Evolutionary conservation across 1,139 yeast genomes (phyloP).

Genomic region (Debaryomyces udenii): DNA sequence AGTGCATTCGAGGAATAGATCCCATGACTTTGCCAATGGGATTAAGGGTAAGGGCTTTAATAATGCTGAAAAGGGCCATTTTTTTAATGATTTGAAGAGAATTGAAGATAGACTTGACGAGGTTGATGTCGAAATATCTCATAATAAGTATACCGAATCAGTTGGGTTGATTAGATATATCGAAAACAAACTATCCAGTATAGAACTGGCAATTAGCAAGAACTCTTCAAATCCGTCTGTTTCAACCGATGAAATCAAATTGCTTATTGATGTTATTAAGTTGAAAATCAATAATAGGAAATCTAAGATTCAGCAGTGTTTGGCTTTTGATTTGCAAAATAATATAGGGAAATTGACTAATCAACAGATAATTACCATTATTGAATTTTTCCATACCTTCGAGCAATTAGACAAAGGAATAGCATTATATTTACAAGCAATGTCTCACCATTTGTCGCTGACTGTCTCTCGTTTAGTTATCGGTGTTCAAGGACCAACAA

Average conservation of each 20-base stretch:
- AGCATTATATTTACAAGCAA: slow-evolving; percentile 38
- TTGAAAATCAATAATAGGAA: slow-evolving; percentile 43
- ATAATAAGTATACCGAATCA: slow-evolving; percentile 57
- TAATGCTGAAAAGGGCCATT: slow-evolving; percentile 29
- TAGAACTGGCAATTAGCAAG: slow-evolving; percentile 23
- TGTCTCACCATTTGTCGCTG: slow-evolving; percentile 35
- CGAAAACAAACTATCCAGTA: slow-evolving; percentile 34
- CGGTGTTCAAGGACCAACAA: slow-evolving; percentile 49
- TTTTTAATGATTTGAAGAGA: slow-evolving; percentile 49
- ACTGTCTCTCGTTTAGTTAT: slow-evolving; percentile 43
- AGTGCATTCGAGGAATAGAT: slow-evolving; percentile 58
- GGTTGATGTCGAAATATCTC: slow-evolving; percentile 66
- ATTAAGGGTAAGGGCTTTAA: slow-evolving; percentile 11
- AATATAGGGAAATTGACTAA: slow-evolving; percentile 35
- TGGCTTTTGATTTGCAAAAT: slow-evolving; percentile 43
- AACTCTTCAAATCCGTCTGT: slow-evolving; percentile 11
- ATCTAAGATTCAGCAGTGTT: slow-evolving; percentile 39
- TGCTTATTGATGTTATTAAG: slow-evolving; percentile 46
- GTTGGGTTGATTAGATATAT: slow-evolving; percentile 54
- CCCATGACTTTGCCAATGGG: slow-evolving; percentile 44
- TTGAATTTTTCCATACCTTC: slow-evolving; percentile 41
- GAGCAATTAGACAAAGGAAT: slow-evolving; percentile 45
- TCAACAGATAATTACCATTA: slow-evolving; percentile 36
- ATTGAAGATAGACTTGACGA: slow-evolving; percentile 68
- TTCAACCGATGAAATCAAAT: slow-evolving; percentile 34